phyloP scores from a whole-genome alignment of 2,329 filamentous ascomycete species.

The Fonsecaea pedrosoi region DNA sequence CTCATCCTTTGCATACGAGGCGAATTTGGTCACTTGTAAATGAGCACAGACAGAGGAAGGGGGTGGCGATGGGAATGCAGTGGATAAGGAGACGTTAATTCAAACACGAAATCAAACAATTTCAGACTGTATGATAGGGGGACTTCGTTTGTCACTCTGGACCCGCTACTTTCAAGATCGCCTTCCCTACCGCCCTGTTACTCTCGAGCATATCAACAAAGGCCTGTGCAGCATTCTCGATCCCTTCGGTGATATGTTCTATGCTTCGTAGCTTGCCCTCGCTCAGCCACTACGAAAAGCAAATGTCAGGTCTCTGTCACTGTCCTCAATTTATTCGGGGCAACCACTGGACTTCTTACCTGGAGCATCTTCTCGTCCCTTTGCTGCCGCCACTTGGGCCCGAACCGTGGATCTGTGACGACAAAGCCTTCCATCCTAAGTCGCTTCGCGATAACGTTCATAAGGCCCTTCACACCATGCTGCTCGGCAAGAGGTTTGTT shows the following conservation, averaged over 20 bases:
- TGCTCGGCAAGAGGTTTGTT: constrained; percentile 65
- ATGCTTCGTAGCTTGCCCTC: constrained; percentile 77
- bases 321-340: not conserved
- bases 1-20: constrained; percentile 12
- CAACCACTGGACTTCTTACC: constrained; percentile 47
- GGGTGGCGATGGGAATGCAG: too few species aligned
- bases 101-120: too few species aligned
- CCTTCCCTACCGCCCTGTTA: constrained; percentile 81
- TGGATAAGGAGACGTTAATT: too few species aligned
- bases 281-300: constrained; percentile 63
- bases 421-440: constrained; percentile 76
- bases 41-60: too few species aligned
- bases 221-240: constrained; percentile 76
- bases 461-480: constrained; percentile 71
- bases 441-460: constrained; percentile 69
- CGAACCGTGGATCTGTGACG: constrained; percentile 69
- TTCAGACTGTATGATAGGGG: too few species aligned
- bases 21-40: too few species aligned
- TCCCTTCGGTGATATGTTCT: constrained; percentile 72
- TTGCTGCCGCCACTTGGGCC: constrained; percentile 69
- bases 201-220: constrained; percentile 77
- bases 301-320: not conserved
- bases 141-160: not conserved
- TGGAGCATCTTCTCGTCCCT: constrained; percentile 74
- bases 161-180: constrained; percentile 68